Evolutionary conservation across 2,329 filamentous ascomycete species (phyloP), one percentile per base, ranked within the genome.

Genomic region (Kalmusia sp.): DNA sequence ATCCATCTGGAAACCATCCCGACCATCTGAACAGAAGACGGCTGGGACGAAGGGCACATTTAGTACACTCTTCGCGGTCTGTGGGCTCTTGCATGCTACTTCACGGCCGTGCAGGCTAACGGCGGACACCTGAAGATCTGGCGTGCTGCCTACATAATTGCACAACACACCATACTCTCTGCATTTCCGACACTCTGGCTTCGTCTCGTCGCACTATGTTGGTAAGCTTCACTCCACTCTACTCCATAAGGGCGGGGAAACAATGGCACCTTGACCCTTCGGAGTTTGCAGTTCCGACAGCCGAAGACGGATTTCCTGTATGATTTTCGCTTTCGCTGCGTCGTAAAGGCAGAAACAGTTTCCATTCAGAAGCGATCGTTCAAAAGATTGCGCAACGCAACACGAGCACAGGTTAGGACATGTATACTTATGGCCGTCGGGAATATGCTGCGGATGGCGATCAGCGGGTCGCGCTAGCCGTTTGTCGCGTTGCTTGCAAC

Each of bases 241-340:
- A 9, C 3, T 9, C 8, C 35, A 28, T 44, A 30, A 34, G 62
- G 49, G 44, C 58, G 17, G 3, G 6, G 15, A 45, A 55, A 39
- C 51, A 64, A 58, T 67, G n/a, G n/a, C n/a, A 77, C 79, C 71
- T 82, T 83, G 47, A 82, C 74, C 49, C 76, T 72, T 14, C 80
- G 74, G 21, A 82, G 63, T 58, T 82, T 83, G 64, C 82, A 84
- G 59, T 83, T 84, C 3, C 74, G 75, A 57, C 82, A 84, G 2
- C 81, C 81, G 6, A 69, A 62, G 15, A 79, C 73, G 3, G 81
- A 84, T 58, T 84, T 83, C 27, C 72, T 78, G 53, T 84, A 81
- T 37, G 61, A 12, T 15, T 25, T 49, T 4, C 46, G 46, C 25
- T 25, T 46, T 9, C 30, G 28, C 14, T 6, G 22, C 25, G 17